Conservation (phyloP, 2,329 filamentous ascomycete genomes). For the Penicillium freii region DNA sequence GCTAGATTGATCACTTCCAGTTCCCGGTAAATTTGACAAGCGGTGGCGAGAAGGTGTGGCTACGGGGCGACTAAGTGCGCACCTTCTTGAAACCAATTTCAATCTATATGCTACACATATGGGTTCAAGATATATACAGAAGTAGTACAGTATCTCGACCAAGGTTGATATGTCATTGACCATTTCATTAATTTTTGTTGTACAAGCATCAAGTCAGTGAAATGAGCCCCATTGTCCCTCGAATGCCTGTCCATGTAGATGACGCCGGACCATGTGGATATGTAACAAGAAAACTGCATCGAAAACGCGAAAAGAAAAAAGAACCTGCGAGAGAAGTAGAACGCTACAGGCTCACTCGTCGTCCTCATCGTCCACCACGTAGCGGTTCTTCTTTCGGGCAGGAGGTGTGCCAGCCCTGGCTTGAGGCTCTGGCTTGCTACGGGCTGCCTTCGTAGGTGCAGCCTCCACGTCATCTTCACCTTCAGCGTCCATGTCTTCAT, state of each 20-base stretch:
- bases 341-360: conserved; percentile 37
- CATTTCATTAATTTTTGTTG: conserved; percentile 24
- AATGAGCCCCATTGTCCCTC: conserved; percentile 5
- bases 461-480: conserved; percentile 41
- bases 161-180: conserved; percentile 12
- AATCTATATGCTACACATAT: no score
- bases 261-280: conserved; percentile 19
- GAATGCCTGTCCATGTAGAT: conserved; percentile 19
- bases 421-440: conserved; percentile 27
- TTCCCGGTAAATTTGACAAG: no score
- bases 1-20: neutral
- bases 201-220: conserved; percentile 7
- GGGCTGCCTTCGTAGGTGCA: conserved; percentile 28
- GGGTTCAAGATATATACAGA: no score
- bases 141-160: no score
- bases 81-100: no score
- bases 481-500: conserved; percentile 48
- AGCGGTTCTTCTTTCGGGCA: conserved; percentile 47
- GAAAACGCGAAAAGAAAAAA: neutral
- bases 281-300: conserved; percentile 6
- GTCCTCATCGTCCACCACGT: conserved; percentile 50
- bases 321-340: neutral
- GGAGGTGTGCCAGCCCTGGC: conserved; percentile 35
- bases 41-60: no score
- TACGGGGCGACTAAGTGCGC: no score